These are phyloP conservation scores for Leishmania braziliensis DNA, from an alignment of 208 protist species.

Conservation along the genomic window DNA sequence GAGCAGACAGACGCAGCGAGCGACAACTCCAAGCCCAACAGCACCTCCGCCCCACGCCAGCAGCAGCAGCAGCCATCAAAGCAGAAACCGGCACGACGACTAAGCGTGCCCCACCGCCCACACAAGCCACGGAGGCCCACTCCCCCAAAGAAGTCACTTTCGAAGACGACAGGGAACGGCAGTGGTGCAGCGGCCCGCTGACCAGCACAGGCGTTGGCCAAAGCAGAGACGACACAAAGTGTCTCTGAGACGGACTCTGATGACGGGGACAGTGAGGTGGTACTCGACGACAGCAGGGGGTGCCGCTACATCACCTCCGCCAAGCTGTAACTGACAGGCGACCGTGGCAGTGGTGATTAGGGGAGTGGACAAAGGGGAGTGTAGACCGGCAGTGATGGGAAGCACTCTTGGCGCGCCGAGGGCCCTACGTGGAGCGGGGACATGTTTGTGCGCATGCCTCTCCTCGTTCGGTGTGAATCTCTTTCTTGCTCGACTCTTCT, in stretches of 20 bases:
- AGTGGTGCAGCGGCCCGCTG: neutral
- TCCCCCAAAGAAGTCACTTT: neutral
- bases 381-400: neutral
- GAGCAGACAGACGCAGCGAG: conserved; percentile 5
- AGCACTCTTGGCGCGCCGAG: neutral
- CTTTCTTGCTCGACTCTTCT: too few species aligned
- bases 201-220: neutral
- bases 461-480: neutral
- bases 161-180: neutral
- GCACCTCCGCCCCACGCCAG: neutral
- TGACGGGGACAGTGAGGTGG: neutral
- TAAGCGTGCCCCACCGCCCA: neutral
- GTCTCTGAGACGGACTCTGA: neutral
- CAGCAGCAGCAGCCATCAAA: neutral
- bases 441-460: neutral
- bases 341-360: neutral
- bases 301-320: conserved; percentile 2
- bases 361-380: neutral
- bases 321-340: neutral
- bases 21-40: neutral
- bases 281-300: neutral
- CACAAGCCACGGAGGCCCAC: conserved; percentile 11
- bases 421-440: neutral
- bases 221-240: neutral
- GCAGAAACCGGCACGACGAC: neutral